Percentiles rank a stretch among this genome's conserved stretches.
These are phyloP conservation scores for Schizosaccharomyces osmophilus DNA, from an alignment of 805 yeast genomes.

Conservation along the genomic window DNA sequence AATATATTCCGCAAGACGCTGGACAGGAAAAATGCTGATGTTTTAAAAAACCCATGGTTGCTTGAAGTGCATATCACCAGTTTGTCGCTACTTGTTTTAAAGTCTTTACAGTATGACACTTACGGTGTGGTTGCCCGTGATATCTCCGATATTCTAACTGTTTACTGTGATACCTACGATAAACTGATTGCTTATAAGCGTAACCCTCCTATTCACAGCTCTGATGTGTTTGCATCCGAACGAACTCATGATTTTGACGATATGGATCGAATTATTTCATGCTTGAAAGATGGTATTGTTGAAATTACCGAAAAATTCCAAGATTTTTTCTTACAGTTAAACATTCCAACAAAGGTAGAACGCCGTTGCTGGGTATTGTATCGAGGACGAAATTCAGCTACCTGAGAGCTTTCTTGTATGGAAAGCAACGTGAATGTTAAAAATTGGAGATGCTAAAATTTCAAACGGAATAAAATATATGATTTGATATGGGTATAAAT, in stretches of 20 bases:
- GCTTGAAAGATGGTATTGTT: neutral
- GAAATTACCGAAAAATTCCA: neutral
- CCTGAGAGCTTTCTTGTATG: neutral
- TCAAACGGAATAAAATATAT: too few relatives aligned
- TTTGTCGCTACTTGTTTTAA: slow-evolving; percentile 10
- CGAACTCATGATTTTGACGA: neutral
- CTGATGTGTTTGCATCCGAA: neutral
- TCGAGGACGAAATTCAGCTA: neutral
- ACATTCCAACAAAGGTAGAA: neutral
- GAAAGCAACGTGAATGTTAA: too few relatives aligned
- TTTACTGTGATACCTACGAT: neutral
- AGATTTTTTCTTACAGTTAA: neutral
- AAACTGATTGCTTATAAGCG: neutral
- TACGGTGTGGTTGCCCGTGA: slow-evolving; percentile 20
- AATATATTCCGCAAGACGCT: slow-evolving; percentile 14
- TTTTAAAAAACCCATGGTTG: slow-evolving; percentile 12
- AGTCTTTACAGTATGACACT: slow-evolving; percentile 16
- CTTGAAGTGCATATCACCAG: slow-evolving; percentile 7
- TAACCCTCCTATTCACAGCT: neutral
- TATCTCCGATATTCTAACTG: slow-evolving; percentile 13
- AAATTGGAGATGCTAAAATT: too few relatives aligned
- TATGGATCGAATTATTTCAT: neutral
- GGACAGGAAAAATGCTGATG: slow-evolving; percentile 9
- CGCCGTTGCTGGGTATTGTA: neutral
- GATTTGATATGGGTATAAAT: too few relatives aligned